Conservation (phyloP, 2,329 filamentous ascomycete species). For the Venturia asperata region DNA sequence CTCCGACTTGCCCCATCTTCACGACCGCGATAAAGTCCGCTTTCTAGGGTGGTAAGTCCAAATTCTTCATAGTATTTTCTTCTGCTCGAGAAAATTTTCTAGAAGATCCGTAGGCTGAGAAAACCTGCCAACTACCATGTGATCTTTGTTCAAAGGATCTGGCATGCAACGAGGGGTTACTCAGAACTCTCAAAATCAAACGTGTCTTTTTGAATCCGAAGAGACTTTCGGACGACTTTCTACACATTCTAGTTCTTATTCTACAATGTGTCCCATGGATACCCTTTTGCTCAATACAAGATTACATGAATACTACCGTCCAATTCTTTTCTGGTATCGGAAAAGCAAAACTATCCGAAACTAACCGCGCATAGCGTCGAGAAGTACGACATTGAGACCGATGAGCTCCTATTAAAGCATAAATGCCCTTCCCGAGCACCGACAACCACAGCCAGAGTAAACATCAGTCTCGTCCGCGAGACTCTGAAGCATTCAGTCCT, state of each 20-base stretch:
- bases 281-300: no score
- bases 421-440: constrained; percentile 39
- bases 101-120: no score
- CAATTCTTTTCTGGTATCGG: no score
- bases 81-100: background rate
- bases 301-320: no score
- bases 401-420: constrained; percentile 61
- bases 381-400: constrained; percentile 50
- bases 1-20: constrained; percentile 40
- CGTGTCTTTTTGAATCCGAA: no score
- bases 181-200: no score
- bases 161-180: no score
- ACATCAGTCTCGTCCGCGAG: constrained; percentile 65
- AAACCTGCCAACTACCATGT: no score
- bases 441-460: constrained; percentile 50
- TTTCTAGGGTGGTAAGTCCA: constrained; percentile 78
- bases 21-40: constrained; percentile 68
- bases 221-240: no score
- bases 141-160: no score
- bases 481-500: constrained; percentile 56
- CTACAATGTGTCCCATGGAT: no score
- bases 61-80: constrained; percentile 19
- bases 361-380: constrained; percentile 44
- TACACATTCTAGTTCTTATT: no score
- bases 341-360: constrained; percentile 2